Conservation (phyloP, 2,329 filamentous ascomycete species). For the Cercospora sp. region DNA sequence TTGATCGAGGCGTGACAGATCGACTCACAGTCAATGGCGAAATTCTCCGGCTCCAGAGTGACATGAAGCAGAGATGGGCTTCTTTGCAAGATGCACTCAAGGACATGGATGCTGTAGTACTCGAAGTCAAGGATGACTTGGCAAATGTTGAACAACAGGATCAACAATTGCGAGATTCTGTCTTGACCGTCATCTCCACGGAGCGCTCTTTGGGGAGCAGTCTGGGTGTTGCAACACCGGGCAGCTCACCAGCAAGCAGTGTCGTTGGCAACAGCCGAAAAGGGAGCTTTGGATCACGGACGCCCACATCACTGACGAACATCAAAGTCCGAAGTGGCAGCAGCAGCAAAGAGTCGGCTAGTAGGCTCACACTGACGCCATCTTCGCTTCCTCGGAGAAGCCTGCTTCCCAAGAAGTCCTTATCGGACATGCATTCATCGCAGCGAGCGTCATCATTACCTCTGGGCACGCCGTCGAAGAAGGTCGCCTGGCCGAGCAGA, state of each 20-base stretch:
- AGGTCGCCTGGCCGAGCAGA: conserved; percentile 21
- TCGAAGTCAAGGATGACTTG: conserved; percentile 59
- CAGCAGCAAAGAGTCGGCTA: conserved; percentile 19
- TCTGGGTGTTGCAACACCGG: conserved; percentile 58
- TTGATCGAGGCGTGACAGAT: conserved; percentile 92
- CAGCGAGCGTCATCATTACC: conserved; percentile 29
- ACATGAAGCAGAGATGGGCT: conserved; percentile 81
- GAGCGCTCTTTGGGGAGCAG: conserved; percentile 72
- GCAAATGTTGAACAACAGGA: conserved; percentile 50
- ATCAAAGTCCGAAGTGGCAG: conserved; percentile 27
- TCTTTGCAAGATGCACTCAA: conserved; percentile 73
- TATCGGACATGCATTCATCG: conserved; percentile 21
- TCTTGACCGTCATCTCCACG: conserved; percentile 86
- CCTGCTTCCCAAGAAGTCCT: conserved; percentile 24
- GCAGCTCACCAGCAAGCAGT: conserved; percentile 66
- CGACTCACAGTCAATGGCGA: conserved; percentile 96
- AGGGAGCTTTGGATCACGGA: conserved; percentile 49
- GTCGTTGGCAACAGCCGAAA: conserved; percentile 56
- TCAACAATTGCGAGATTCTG: conserved; percentile 83
- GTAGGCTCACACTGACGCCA: conserved; percentile 19
- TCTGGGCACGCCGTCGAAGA: conserved; percentile 18
- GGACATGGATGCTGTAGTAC: conserved; percentile 72
- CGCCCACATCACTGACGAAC: conserved; percentile 41
- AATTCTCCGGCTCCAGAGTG: conserved; percentile 79
- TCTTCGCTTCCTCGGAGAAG: conserved; percentile 25